These are phyloP conservation scores for Ophiostoma tasmaniense DNA, from an alignment of 2,329 filamentous ascomycete species.

Conservation along the genomic window DNA sequence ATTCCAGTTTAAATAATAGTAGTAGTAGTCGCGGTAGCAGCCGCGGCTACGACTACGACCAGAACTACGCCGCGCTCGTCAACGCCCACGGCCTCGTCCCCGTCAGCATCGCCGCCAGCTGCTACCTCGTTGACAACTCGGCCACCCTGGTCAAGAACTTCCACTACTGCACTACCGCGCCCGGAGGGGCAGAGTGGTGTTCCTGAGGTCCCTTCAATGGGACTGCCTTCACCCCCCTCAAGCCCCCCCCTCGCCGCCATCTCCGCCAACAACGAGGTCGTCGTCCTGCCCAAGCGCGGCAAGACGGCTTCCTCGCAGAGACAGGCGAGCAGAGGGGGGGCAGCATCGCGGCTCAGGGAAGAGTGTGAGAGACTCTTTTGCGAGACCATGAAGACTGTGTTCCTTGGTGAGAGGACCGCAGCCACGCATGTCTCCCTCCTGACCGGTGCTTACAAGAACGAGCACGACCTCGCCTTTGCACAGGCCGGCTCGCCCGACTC, in stretches of 20 bases:
- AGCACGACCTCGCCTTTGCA: neutral
- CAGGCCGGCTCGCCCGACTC: neutral
- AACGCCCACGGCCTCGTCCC: neutral
- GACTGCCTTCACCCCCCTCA: slow-evolving; percentile 74
- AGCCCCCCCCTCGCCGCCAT: slow-evolving; percentile 81
- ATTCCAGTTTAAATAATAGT: slow-evolving; percentile 58
- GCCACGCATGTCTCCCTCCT: slow-evolving; percentile 72
- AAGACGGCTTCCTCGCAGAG: slow-evolving; percentile 36
- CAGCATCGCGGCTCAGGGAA: slow-evolving; percentile 93
- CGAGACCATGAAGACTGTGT: slow-evolving; percentile 85
- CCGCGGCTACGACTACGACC: no score
- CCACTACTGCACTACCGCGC: slow-evolving; percentile 93
- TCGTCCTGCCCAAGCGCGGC: slow-evolving; percentile 48
- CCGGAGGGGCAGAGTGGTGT: slow-evolving; percentile 79
- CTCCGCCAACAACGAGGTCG: slow-evolving; percentile 58
- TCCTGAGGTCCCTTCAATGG: slow-evolving; percentile 84
- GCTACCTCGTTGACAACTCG: slow-evolving; percentile 69
- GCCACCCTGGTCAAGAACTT: slow-evolving; percentile 68
- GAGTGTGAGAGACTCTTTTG: slow-evolving; percentile 99
- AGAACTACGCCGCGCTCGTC: neutral
- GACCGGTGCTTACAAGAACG: slow-evolving; percentile 57
- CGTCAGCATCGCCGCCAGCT: slow-evolving; percentile 78
- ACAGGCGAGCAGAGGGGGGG: slow-evolving; percentile 63
- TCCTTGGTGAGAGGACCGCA: slow-evolving; percentile 89
- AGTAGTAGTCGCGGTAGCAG: slow-evolving; percentile 55